These are phyloP conservation scores for Apocynum venetum DNA, from an alignment of 257 asterid species.

Conservation along the genomic window DNA sequence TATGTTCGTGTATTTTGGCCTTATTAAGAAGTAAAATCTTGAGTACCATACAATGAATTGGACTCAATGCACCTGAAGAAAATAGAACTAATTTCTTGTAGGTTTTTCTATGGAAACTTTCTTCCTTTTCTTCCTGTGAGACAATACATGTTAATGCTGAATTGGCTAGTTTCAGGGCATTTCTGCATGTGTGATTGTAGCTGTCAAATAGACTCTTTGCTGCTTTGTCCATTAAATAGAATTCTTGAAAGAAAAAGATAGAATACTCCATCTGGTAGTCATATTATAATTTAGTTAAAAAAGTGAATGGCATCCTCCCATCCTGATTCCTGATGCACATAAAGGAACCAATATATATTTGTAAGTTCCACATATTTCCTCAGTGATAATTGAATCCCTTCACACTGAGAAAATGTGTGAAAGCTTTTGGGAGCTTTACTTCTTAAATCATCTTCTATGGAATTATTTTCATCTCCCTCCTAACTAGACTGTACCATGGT, in stretches of 20 bases:
- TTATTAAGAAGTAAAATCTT: background rate
- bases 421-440: background rate
- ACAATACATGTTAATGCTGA: background rate
- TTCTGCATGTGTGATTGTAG: background rate
- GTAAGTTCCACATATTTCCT: background rate
- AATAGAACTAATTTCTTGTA: too few species aligned
- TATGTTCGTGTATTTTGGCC: too few species aligned
- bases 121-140: too few species aligned
- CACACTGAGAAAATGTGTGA: background rate
- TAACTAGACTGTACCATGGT: background rate
- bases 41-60: background rate
- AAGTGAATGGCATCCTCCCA: too few species aligned
- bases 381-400: background rate
- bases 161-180: background rate
- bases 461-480: slow-evolving; percentile 1
- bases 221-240: background rate
- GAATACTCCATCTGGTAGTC: background rate
- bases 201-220: background rate
- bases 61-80: too few species aligned
- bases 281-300: background rate
- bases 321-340: background rate
- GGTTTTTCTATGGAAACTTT: too few species aligned
- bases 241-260: background rate
- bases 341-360: too few species aligned
- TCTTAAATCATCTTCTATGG: background rate